A percentile compares a stretch with the other conserved stretches of the same genome.
Evolutionary conservation across 176 grass and related monocot genomes (phyloP).

Genomic region (Poa annua): DNA sequence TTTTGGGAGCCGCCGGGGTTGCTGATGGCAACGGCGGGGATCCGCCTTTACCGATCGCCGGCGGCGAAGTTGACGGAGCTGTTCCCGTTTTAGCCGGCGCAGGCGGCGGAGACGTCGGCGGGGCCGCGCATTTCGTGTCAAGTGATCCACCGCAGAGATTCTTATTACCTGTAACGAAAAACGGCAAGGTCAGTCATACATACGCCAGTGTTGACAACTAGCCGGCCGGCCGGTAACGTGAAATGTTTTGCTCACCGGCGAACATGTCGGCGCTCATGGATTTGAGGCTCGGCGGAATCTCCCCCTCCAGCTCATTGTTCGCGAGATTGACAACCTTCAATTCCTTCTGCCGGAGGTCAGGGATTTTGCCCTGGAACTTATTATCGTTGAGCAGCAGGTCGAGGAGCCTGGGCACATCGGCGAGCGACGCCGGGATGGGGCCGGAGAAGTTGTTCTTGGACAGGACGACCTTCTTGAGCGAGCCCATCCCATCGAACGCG

Average conservation of each 20-base stretch:
- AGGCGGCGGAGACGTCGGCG: neutral
- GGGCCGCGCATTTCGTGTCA: constrained; percentile 41
- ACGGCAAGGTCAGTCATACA: neutral
- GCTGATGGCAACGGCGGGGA: constrained; percentile 8
- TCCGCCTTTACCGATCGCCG: constrained; percentile 14
- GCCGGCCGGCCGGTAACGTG: neutral
- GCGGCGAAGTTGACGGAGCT: constrained; percentile 2
- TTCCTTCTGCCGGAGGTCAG: constrained; percentile 54
- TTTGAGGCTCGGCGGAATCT: constrained; percentile 59
- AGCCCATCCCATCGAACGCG: constrained; percentile 69
- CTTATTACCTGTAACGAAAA: constrained; percentile 59
- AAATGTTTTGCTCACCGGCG: constrained; percentile 47
- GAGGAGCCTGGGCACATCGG: constrained; percentile 55
- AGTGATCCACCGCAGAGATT: constrained; percentile 74
- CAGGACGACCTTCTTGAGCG: constrained; percentile 75
- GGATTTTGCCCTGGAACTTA: constrained; percentile 67
- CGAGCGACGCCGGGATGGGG: constrained; percentile 67
- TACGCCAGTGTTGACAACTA: neutral
- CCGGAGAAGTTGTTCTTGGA: constrained; percentile 70
- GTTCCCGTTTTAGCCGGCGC: constrained; percentile 15
- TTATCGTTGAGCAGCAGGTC: constrained; percentile 68
- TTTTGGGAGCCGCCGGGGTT: neutral
- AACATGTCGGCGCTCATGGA: constrained; percentile 49
- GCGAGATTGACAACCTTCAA: constrained; percentile 60
- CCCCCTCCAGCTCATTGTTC: constrained; percentile 66